Conservation (phyloP, 306 rosid genomes). For the Sesbania bispinosa region DNA sequence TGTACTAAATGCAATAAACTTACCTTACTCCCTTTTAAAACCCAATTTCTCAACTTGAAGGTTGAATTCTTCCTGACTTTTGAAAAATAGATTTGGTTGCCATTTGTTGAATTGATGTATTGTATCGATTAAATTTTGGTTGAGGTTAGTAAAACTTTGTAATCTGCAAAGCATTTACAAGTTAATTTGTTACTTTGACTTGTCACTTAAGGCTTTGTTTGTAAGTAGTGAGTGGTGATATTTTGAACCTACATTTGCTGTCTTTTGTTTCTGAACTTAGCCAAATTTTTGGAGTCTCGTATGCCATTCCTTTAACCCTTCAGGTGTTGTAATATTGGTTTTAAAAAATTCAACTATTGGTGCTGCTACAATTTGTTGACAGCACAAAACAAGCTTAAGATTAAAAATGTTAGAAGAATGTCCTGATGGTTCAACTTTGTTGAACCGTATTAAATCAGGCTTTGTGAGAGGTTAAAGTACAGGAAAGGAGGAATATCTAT, state of each 20-base stretch:
- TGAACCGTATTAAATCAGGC: no score
- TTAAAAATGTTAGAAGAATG: background rate
- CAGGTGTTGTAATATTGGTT: background rate
- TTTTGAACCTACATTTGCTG: background rate
- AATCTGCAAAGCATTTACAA: constrained; percentile 42
- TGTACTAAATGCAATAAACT: no score
- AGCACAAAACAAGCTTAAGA: no score
- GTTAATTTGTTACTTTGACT: background rate
- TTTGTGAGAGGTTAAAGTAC: background rate
- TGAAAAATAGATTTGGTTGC: no score
- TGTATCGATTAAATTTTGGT: background rate
- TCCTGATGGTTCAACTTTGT: background rate
- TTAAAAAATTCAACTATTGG: no score
- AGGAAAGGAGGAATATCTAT: background rate
- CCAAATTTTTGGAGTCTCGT: background rate
- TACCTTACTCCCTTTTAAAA: background rate
- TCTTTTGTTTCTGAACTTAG: background rate
- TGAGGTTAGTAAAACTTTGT: no score
- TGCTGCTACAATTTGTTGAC: no score
- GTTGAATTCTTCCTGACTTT: background rate
- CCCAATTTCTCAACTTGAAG: background rate
- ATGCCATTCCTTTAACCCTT: background rate
- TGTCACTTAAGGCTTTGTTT: background rate
- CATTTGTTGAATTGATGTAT: background rate
- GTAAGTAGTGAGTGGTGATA: background rate